These are phyloP conservation scores for Ilex aquifolium DNA, from an alignment of 257 asterid genomes.

Conservation along the genomic window DNA sequence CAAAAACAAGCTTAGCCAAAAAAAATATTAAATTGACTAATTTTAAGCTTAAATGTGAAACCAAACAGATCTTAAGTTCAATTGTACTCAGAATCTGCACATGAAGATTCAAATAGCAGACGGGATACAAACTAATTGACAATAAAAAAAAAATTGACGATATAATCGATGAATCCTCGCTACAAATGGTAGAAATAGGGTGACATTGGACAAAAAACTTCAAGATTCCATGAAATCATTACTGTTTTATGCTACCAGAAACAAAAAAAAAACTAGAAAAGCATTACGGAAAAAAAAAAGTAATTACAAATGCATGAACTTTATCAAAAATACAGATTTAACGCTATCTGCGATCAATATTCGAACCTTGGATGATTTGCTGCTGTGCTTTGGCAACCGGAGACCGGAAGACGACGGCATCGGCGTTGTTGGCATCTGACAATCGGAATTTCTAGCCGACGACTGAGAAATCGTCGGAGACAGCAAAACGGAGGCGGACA, in stretches of 20 bases:
- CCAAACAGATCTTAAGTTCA: too few species aligned
- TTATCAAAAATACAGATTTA: neutral
- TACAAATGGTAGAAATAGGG: too few species aligned
- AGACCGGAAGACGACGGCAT: constrained; percentile 78
- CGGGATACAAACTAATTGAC: too few species aligned
- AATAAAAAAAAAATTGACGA: too few species aligned
- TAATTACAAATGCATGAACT: neutral
- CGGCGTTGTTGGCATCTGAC: constrained; percentile 56
- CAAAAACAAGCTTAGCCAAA: constrained; percentile 13
- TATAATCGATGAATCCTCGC: too few species aligned
- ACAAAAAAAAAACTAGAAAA: neutral
- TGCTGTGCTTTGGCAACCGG: constrained; percentile 41
- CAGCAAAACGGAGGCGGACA: constrained; percentile 32
- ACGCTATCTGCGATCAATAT: neutral
- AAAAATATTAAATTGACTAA: constrained; percentile 1
- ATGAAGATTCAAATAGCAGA: too few species aligned
- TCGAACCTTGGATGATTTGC: constrained; percentile 54
- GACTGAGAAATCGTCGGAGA: constrained; percentile 27
- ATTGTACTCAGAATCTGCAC: too few species aligned
- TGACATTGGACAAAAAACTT: too few species aligned
- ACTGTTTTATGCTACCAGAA: too few species aligned
- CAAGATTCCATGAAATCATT: too few species aligned
- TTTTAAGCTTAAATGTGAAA: neutral
- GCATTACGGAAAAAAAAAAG: neutral
- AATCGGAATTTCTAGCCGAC: constrained; percentile 22